These are phyloP conservation scores for Triadica sebifera DNA, from an alignment of 345 rosid species.

Conservation along the genomic window DNA sequence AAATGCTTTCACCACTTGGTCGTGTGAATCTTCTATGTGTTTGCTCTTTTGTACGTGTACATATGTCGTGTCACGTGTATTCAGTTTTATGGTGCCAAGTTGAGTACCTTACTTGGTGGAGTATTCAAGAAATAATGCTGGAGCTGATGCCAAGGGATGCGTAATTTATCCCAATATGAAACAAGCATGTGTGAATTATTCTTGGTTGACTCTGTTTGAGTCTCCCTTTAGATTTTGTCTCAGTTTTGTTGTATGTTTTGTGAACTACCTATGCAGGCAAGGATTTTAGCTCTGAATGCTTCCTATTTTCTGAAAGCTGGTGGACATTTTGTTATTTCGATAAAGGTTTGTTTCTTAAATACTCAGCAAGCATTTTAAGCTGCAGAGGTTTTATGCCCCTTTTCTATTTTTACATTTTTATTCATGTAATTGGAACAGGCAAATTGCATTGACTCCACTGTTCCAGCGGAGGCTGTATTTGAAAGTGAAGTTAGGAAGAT, in stretches of 20 bases:
- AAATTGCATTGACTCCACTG: constrained; percentile 89
- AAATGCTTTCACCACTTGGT: too few species aligned
- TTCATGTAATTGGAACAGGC: constrained; percentile 41
- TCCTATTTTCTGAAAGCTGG: constrained; percentile 83
- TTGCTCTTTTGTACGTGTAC: background rate
- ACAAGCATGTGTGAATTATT: background rate
- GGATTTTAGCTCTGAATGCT: constrained; percentile 88
- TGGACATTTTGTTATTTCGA: constrained; percentile 96
- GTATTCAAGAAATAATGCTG: too few species aligned
- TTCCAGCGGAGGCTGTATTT: constrained; percentile 81
- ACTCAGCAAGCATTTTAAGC: background rate
- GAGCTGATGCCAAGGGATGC: background rate
- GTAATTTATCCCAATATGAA: background rate
- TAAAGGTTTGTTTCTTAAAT: constrained; percentile 59
- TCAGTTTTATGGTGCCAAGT: background rate
- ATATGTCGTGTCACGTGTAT: background rate
- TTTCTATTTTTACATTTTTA: background rate
- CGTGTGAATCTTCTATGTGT: background rate
- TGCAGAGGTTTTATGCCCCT: background rate
- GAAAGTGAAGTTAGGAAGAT: constrained; percentile 85
- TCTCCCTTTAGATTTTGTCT: background rate
- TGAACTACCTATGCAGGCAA: constrained; percentile 49
- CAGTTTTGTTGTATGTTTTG: background rate
- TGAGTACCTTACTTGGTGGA: background rate
- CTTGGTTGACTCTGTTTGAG: too few species aligned